Percentiles rank a stretch among this genome's conserved stretches.
Evolutionary conservation across 345 rosid genomes (phyloP).

Genomic region (Theobroma cacao): DNA sequence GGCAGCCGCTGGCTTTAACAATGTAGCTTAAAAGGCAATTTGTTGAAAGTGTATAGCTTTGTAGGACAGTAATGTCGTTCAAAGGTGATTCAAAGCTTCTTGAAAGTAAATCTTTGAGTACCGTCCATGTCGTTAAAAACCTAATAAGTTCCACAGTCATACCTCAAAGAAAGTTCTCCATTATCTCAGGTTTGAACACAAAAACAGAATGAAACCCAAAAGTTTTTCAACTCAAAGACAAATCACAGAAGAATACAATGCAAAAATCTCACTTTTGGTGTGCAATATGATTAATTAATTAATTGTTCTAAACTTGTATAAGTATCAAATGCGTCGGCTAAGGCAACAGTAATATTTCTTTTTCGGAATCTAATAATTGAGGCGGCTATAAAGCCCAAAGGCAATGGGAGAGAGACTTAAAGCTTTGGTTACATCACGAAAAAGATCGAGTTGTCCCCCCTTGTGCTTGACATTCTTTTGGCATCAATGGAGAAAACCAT

Average conservation of each 20-base stretch:
- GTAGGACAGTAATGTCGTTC: constrained; percentile 15
- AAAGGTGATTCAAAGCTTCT: constrained; percentile 5
- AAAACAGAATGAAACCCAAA: neutral
- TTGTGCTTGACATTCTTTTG: constrained; percentile 5
- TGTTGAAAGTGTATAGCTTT: neutral
- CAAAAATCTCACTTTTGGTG: neutral
- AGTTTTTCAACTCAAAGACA: neutral
- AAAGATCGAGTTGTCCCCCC: constrained; percentile 5
- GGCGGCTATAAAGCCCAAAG: neutral
- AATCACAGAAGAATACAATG: neutral
- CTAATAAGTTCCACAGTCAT: neutral
- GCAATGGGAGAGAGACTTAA: neutral
- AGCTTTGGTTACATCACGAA: neutral
- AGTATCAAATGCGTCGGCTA: neutral
- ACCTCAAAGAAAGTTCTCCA: neutral
- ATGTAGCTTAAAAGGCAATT: neutral
- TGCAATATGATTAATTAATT: neutral
- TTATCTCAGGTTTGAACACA: neutral
- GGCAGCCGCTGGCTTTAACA: neutral
- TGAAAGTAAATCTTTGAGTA: constrained; percentile 16
- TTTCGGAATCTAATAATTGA: neutral
- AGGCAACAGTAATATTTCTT: neutral
- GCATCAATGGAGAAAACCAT: constrained; percentile 11
- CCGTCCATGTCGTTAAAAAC: constrained; percentile 7
- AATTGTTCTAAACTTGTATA: neutral